phyloP scores from a whole-genome alignment of 768 basidiomycete species.

The Tricholoma sp. region DNA sequence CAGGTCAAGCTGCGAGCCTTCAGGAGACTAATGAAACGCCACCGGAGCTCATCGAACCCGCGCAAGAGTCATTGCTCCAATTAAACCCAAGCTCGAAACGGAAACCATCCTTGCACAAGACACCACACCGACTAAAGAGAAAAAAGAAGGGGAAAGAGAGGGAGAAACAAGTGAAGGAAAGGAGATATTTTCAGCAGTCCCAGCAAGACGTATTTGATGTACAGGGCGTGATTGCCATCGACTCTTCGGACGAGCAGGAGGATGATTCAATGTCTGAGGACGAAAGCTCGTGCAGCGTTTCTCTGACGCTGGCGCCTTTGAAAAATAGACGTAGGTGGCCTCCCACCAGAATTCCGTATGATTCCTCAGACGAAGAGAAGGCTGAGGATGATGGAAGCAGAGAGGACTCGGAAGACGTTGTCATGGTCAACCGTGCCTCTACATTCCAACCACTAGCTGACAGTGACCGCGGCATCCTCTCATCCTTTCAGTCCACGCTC shows the following conservation, averaged over 20 bases:
- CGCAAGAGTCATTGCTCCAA: constrained; percentile 3
- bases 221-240: constrained; percentile 34
- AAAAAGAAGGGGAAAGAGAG: constrained; percentile 18
- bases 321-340: constrained; percentile 46
- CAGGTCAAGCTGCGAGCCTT: constrained; percentile 34
- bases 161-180: constrained; percentile 11
- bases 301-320: constrained; percentile 11
- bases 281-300: constrained; percentile 12
- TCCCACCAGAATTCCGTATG: constrained; percentile 45
- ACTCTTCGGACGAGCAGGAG: constrained; percentile 31
- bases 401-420: constrained; percentile 3
- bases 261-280: background rate
- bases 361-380: constrained; percentile 50
- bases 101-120: constrained; percentile 28
- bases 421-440: constrained; percentile 12
- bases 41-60: constrained; percentile 9
- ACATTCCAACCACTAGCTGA: constrained; percentile 4
- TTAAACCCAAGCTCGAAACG: constrained; percentile 38
- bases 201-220: constrained; percentile 23
- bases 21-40: constrained; percentile 13
- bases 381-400: constrained; percentile 12
- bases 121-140: constrained; percentile 16
- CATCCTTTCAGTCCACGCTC: constrained; percentile 44
- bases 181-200: constrained; percentile 29
- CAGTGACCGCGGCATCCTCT: constrained; percentile 24